A percentile compares a stretch with the other conserved stretches of the same genome.
These are phyloP conservation scores for Carpinus fangiana DNA, from an alignment of 306 rosid species.

Conservation along the genomic window DNA sequence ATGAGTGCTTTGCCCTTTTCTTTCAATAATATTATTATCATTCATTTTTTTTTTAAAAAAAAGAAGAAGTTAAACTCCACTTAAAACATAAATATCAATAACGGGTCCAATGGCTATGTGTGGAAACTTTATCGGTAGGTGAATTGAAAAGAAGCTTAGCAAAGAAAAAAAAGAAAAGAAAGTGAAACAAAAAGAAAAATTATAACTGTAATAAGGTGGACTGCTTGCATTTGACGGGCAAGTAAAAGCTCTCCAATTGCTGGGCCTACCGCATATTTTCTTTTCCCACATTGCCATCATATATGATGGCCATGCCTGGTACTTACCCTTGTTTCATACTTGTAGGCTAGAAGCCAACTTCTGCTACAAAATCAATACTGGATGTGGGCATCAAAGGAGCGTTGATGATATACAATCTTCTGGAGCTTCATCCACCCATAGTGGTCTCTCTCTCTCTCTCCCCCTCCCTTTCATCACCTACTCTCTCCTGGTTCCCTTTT, in stretches of 20 bases:
- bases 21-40: too few relatives aligned
- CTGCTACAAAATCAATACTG: slow-evolving; percentile 12
- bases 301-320: background rate
- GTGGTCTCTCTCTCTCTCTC: slow-evolving; percentile 14
- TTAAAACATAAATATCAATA: background rate
- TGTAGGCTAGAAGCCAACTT: slow-evolving; percentile 13
- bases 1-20: too few relatives aligned
- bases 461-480: too few relatives aligned
- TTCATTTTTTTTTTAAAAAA: too few relatives aligned
- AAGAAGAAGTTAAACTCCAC: background rate
- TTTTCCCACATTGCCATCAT: background rate
- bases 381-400: too few relatives aligned
- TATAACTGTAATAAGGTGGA: background rate
- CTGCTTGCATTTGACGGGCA: background rate
- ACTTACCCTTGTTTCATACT: background rate
- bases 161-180: background rate
- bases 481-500: too few relatives aligned
- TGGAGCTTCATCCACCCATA: slow-evolving; percentile 20
- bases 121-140: background rate
- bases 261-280: background rate
- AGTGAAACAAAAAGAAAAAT: background rate
- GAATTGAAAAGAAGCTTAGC: background rate
- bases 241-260: background rate
- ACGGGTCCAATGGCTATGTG: background rate
- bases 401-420: slow-evolving; percentile 7